phyloP scores from a whole-genome alignment of 2,329 filamentous ascomycete species.

The Aspergillus sp. region DNA sequence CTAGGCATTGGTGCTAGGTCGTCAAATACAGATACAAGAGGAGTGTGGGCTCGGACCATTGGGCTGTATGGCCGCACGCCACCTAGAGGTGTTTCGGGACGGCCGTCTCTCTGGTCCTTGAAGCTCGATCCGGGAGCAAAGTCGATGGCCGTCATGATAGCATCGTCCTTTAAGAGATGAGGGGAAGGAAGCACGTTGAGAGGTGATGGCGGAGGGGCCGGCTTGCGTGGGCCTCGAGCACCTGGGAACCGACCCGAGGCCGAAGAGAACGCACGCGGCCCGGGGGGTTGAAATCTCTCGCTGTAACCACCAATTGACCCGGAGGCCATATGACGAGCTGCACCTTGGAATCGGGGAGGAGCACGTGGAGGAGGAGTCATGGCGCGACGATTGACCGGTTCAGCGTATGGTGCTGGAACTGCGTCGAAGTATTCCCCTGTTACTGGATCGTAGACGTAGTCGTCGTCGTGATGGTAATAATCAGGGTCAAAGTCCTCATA shows the following conservation, averaged over 20 bases:
- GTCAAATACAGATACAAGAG: constrained; percentile 81
- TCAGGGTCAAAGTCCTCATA: constrained; percentile 77
- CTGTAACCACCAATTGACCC: constrained; percentile 47
- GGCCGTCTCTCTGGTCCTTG: constrained; percentile 71
- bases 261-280: constrained; percentile 68
- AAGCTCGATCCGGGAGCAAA: constrained; percentile 79
- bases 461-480: constrained; percentile 67
- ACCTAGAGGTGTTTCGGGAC: constrained; percentile 64
- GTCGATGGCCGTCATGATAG: constrained; percentile 72
- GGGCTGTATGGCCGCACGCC: constrained; percentile 71
- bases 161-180: constrained; percentile 80
- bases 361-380: constrained; percentile 90
- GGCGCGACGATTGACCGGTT: constrained; percentile 83
- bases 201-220: constrained; percentile 72
- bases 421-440: constrained; percentile 39
- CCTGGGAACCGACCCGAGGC: constrained; percentile 55
- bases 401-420: constrained; percentile 68
- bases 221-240: constrained; percentile 57
- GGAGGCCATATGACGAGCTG: constrained; percentile 51
- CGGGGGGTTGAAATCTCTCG: constrained; percentile 38
- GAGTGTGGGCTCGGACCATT: constrained; percentile 73
- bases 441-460: constrained; percentile 60
- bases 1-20: constrained; percentile 85
- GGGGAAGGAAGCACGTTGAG: constrained; percentile 83
- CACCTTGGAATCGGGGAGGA: constrained; percentile 60